phyloP scores from a whole-genome alignment of 2,329 filamentous ascomycete species.

The Cordyceps cicadae region DNA sequence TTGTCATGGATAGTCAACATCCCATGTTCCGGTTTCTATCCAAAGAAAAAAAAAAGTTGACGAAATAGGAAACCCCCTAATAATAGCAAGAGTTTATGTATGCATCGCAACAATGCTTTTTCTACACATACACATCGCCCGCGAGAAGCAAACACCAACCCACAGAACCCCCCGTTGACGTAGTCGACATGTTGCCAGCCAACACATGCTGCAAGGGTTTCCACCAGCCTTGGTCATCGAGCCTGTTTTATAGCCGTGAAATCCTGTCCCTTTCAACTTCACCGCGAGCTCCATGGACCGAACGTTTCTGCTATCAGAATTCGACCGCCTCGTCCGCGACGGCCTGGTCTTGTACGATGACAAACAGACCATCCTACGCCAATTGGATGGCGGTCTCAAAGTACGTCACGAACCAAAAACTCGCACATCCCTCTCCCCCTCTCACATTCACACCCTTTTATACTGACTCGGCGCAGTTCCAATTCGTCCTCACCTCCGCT shows the following conservation, averaged over 20 bases:
- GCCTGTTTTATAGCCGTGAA: background rate
- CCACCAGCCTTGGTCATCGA: background rate
- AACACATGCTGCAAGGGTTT: background rate
- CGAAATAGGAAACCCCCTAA: background rate
- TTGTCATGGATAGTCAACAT: background rate
- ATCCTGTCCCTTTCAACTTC: background rate
- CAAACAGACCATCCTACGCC: slow-evolving; percentile 7
- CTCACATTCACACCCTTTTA: too few species aligned
- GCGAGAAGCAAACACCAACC: background rate
- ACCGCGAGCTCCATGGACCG: background rate
- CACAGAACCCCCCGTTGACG: background rate
- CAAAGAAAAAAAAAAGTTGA: background rate
- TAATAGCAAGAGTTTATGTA: background rate
- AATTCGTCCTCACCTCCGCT: slow-evolving; percentile 9
- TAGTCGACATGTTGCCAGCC: background rate
- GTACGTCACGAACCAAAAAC: background rate
- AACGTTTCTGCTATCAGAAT: slow-evolving; percentile 2
- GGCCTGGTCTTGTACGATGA: slow-evolving; percentile 12
- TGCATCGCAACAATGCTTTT: background rate
- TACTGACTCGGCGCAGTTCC: slow-evolving; percentile 1
- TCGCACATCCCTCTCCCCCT: background rate
- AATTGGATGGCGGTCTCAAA: slow-evolving; percentile 5
- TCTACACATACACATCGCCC: background rate
- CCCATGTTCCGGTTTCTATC: background rate
- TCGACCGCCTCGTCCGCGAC: slow-evolving; percentile 10